Base-by-base conservation (phyloP, 2,329 filamentous ascomycete genomes). In the Monosporascus sp. region DNA sequence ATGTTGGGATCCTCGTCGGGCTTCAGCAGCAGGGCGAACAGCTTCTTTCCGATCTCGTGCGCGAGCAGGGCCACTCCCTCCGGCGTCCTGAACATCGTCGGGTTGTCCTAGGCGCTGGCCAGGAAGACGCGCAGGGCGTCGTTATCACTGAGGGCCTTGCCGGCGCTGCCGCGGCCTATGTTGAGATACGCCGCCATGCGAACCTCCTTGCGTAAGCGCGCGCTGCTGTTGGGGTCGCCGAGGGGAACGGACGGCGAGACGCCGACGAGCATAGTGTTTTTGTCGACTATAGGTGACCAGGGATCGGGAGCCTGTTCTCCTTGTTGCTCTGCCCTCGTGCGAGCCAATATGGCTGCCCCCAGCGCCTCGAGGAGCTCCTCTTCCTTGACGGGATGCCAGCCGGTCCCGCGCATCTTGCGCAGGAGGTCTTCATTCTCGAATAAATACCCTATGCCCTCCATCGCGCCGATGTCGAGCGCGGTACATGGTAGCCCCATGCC, bases 401-500 rank as follows among this genome's bases (percentile, higher is more conserved):
- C 52, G 15, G 31, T 51, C 3, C 35, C 52, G 20, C 49, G 9
- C 52, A 55, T 52, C 49, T 51, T 52, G n/a, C 37, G 35, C 6
- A 53, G 22, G 7, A 26, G 26, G 26, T 26, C 26, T 26, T 7
- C 26, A 26, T 26, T 26, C 45, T 44, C 53, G 18, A 45, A 48
- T 4, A 73, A 54, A 51, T 64, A 69, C 6, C 73, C 72, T 5
- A 66, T 57, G 8, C 67, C 71, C 4, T 65, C 60, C 4, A 74
- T 56, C 1, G 56, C 53, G 2, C 70, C 69, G 20, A 73, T 58
- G 50, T 73, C 60, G 6, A 73, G 60, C 8, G 53, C 50, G 0
- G 61, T 60, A n/a, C 65, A 70, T 3, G 68, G 60, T 1, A 68
- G 56, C 2, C 67, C 68, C 49, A 4, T 48, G 35, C 7, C 58